phyloP scores from a whole-genome alignment of 2,329 filamentous ascomycete genomes.

The Talaromyces sp. region DNA sequence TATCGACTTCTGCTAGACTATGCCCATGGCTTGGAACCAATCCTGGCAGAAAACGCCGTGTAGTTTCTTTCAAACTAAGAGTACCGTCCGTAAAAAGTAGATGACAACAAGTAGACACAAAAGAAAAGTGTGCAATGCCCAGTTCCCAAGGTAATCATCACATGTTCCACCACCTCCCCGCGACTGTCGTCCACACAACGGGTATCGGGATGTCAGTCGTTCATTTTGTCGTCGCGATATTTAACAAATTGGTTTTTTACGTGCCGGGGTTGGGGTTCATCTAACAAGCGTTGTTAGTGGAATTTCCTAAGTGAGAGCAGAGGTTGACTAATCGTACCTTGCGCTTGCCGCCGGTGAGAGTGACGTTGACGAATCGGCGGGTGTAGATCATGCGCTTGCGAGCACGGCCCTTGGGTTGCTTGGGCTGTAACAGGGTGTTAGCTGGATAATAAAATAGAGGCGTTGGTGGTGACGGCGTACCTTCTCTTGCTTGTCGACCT shows the following conservation, averaged over 20 bases:
- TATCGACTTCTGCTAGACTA: neutral
- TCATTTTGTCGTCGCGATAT: neutral
- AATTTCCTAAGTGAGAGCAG: too few relatives aligned
- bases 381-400: conserved; percentile 93
- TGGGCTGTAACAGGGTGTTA: conserved; percentile 85
- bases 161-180: neutral
- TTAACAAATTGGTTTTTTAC: conserved; percentile 4
- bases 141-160: conserved; percentile 3
- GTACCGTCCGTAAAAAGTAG: neutral
- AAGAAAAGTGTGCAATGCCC: neutral
- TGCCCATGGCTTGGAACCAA: neutral
- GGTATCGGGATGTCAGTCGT: neutral
- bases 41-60: neutral
- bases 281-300: neutral
- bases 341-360: conserved; percentile 87
- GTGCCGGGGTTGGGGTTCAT: conserved; percentile 15
- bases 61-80: conserved; percentile 1
- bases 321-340: conserved; percentile 58
- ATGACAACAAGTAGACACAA: neutral
- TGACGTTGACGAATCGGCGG: conserved; percentile 91
- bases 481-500: conserved; percentile 37
- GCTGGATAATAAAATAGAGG: conserved; percentile 27
- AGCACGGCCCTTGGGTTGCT: conserved; percentile 87
- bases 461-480: neutral
- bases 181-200: neutral